Conservation (phyloP, 1,284 basidiomycete species). For the Austroboletus novae-zelandiae region DNA sequence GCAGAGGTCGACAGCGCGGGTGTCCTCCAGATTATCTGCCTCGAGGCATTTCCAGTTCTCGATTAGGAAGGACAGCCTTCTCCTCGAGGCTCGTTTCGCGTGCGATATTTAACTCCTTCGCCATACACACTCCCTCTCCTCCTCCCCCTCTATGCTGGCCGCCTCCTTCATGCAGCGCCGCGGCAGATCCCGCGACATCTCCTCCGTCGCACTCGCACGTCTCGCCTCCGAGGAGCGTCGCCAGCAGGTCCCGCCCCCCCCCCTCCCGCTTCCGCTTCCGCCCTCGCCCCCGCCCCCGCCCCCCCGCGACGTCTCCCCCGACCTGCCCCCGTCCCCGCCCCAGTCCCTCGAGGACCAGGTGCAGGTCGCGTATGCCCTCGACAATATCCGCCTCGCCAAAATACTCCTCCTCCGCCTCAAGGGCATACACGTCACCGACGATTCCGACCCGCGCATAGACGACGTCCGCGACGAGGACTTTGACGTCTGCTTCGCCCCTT, state of each 20-base stretch:
- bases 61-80: no score
- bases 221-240: slow-evolving; percentile 48
- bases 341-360: slow-evolving; percentile 59
- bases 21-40: slow-evolving; percentile 2
- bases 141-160: slow-evolving; percentile 21
- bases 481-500: slow-evolving; percentile 55
- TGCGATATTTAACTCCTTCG: slow-evolving; percentile 17
- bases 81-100: neutral
- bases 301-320: neutral
- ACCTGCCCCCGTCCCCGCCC: slow-evolving; percentile 38
- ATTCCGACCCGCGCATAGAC: slow-evolving; percentile 61
- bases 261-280: neutral
- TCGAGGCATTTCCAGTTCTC: slow-evolving; percentile 12
- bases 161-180: slow-evolving; percentile 34
- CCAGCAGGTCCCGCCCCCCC: neutral
- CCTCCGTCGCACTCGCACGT: slow-evolving; percentile 46
- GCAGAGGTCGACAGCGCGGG: neutral
- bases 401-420: slow-evolving; percentile 57
- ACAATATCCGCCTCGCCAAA: slow-evolving; percentile 64
- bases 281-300: neutral
- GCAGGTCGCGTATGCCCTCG: slow-evolving; percentile 61
- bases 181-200: slow-evolving; percentile 48
- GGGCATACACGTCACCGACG: slow-evolving; percentile 55
- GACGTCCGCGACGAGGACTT: slow-evolving; percentile 66
- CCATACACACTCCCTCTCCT: neutral